Evolutionary conservation across 2,329 filamentous ascomycete species (phyloP).

Genomic region (Stachybotrys chartarum): DNA sequence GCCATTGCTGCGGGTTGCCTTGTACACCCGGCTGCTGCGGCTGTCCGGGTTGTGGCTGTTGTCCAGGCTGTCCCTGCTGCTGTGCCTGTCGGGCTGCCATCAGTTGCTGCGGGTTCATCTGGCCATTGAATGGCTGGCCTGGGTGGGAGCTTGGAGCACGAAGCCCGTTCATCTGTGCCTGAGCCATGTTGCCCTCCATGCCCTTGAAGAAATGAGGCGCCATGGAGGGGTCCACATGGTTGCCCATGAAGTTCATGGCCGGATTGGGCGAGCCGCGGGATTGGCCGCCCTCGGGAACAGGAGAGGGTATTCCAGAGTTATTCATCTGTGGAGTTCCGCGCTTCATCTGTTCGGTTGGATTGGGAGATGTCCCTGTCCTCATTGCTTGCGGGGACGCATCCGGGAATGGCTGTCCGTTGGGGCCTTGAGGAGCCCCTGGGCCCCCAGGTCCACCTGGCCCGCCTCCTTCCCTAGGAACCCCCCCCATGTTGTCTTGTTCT

Average conservation of each 20-base stretch:
- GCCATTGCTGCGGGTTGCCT: constrained; percentile 29
- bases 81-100: constrained; percentile 38
- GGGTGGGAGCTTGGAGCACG: constrained; percentile 64
- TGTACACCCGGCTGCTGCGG: constrained; percentile 19
- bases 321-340: constrained; percentile 69
- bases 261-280: constrained; percentile 59
- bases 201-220: constrained; percentile 50
- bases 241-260: constrained; percentile 56
- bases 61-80: constrained; percentile 11
- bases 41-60: constrained; percentile 16
- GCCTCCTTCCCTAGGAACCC: constrained; percentile 38
- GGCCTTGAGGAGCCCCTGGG: constrained; percentile 45
- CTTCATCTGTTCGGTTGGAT: constrained; percentile 73
- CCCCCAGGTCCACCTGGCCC: constrained; percentile 42
- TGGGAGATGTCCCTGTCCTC: constrained; percentile 66
- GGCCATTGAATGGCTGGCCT: constrained; percentile 45
- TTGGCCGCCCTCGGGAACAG: constrained; percentile 60
- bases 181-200: constrained; percentile 49
- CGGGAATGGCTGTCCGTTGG: constrained; percentile 57
- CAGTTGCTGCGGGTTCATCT: constrained; percentile 57
- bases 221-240: constrained; percentile 56
- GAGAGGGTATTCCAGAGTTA: constrained; percentile 61
- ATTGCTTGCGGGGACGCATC: constrained; percentile 64
- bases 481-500: constrained; percentile 59
- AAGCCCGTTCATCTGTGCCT: constrained; percentile 57